Percentiles rank a stretch among this genome's conserved stretches.
Conservation (phyloP, 2,329 filamentous ascomycete species). For the Exophiala viscosa region DNA sequence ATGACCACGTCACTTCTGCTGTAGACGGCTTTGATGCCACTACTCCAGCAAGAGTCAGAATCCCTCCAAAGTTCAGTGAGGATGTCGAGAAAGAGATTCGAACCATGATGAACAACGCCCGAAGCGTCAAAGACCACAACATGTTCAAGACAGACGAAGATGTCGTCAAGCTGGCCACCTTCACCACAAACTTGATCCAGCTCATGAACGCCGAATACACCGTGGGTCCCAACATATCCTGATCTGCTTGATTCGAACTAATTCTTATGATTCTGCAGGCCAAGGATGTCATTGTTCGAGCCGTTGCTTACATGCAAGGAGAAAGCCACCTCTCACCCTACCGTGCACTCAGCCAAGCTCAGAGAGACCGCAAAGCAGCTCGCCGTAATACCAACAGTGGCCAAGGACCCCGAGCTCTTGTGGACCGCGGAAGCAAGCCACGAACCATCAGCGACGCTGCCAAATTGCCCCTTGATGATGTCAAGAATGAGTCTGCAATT, state of each 20-base stretch:
- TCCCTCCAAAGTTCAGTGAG: background rate
- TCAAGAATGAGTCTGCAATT: background rate
- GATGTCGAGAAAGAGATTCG: background rate
- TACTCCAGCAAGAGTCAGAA: background rate
- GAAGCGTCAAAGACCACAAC: background rate
- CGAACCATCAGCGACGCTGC: background rate
- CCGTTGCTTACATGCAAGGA: constrained; percentile 1
- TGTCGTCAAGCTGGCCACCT: background rate
- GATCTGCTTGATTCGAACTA: background rate
- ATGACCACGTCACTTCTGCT: background rate
- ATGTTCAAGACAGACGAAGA: background rate
- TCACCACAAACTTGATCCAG: constrained; percentile 1
- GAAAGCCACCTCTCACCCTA: background rate
- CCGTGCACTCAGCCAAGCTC: constrained; percentile 1
- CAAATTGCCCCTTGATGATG: background rate
- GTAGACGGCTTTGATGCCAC: background rate
- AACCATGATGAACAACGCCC: background rate
- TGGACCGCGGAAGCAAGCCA: background rate
- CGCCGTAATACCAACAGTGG: constrained; percentile 1
- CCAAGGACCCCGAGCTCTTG: background rate
- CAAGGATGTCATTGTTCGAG: background rate
- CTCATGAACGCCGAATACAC: constrained; percentile 1
- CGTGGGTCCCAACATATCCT: background rate
- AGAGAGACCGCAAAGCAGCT: background rate
- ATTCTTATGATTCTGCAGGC: background rate